Evolutionary conservation across 1,284 basidiomycete species (phyloP).

Genomic region (Tylopilus sp.): DNA sequence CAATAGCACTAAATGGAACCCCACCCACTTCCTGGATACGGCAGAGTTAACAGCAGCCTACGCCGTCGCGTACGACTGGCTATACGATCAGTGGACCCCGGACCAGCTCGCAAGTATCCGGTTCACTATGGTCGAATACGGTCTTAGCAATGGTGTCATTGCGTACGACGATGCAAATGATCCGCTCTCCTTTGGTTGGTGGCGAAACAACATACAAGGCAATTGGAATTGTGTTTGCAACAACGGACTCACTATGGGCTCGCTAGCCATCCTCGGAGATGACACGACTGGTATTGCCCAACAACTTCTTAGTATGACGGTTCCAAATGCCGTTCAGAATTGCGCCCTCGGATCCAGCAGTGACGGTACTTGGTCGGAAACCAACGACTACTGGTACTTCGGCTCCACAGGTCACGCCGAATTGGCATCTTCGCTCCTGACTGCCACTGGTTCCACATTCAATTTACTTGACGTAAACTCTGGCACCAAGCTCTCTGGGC

Average conservation of each 20-base stretch:
- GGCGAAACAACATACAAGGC: constrained; percentile 56
- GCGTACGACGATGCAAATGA: constrained; percentile 47
- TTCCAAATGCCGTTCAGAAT: constrained; percentile 75
- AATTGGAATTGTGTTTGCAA: constrained; percentile 99
- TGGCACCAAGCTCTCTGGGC: constrained; percentile 71
- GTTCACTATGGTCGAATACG: constrained; percentile 75
- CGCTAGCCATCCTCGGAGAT: constrained; percentile 86
- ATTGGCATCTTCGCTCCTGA: constrained; percentile 78
- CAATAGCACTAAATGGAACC: constrained; percentile 71
- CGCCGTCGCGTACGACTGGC: constrained; percentile 94
- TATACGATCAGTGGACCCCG: constrained; percentile 81
- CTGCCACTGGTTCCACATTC: constrained; percentile 84
- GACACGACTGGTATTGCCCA: constrained; percentile 75
- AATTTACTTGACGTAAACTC: constrained; percentile 70
- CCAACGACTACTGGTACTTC: constrained; percentile 95
- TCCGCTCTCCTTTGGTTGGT: constrained; percentile 52
- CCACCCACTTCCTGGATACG: constrained; percentile 88
- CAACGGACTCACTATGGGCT: constrained; percentile 82
- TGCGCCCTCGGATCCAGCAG: constrained; percentile 64
- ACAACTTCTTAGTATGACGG: constrained; percentile 63
- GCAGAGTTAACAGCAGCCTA: constrained; percentile 87
- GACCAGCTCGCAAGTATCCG: constrained; percentile 73
- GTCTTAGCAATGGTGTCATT: constrained; percentile 61
- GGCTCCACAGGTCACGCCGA: constrained; percentile 93
- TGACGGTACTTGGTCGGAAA: constrained; percentile 96